Conservation (phyloP, 2,329 filamentous ascomycete genomes). For the Colletotrichum destructivum region DNA sequence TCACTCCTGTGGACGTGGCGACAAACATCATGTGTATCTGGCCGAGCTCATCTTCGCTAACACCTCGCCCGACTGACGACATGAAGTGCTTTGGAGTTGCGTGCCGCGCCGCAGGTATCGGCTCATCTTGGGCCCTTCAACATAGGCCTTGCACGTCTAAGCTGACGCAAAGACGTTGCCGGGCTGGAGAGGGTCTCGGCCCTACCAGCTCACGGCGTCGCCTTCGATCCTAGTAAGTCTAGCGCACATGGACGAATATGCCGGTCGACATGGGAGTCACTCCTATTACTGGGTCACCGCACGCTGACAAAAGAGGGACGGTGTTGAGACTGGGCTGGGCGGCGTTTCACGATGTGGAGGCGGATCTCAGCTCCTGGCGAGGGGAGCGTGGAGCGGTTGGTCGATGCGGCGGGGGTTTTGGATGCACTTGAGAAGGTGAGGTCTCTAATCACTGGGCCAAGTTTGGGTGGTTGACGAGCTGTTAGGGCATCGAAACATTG, state of each 20-base stretch:
- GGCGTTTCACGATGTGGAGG: constrained; percentile 55
- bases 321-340: constrained; percentile 54
- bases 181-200: constrained; percentile 60
- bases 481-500: constrained; percentile 6
- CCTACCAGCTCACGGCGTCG: constrained; percentile 57
- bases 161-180: constrained; percentile 62
- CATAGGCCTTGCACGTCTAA: constrained; percentile 58
- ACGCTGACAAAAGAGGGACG: constrained; percentile 54
- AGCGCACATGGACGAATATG: constrained; percentile 58
- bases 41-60: constrained; percentile 59
- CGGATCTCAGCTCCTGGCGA: not conserved
- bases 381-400: not conserved
- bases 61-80: constrained; percentile 53
- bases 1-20: not conserved
- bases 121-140: constrained; percentile 59
- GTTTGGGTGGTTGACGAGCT: constrained; percentile 1
- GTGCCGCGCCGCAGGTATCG: constrained; percentile 56
- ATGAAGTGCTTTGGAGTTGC: constrained; percentile 59
- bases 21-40: constrained; percentile 50
- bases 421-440: not conserved
- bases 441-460: not conserved
- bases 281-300: constrained; percentile 56
- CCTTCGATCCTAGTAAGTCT: constrained; percentile 64
- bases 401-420: not conserved
- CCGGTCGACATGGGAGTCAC: constrained; percentile 54